Base-by-base conservation (phyloP, 352 stramenopile species). In the Blastocystis sp. region DNA sequence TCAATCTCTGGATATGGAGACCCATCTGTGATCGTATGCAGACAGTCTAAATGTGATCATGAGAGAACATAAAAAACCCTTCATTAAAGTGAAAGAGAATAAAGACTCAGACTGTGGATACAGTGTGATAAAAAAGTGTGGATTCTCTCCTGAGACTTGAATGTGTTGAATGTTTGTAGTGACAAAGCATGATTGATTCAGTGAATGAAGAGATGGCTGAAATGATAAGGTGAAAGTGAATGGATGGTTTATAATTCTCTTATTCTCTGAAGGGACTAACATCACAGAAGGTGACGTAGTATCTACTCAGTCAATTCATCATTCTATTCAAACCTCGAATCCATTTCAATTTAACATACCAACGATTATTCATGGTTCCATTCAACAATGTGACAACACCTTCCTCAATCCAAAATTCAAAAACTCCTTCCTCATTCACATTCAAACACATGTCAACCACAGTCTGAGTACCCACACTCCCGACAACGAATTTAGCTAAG, bases 121-220 rank as follows among this genome's bases (percentile, higher is more conserved):
- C 5, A 59, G 24, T 0, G 56, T 51, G 24, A 83, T 56, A 24
- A 83, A 57, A 42, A 51, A 83, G 49, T 66, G 39, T 9, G 71
- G 71, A 46, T 83, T 83, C 19, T 46, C 49, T 35, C 52, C 51
- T 1, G 46, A 24, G 71, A 83, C 58, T 27, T 83, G 2, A 11
- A 65, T 4, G 24, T 49, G 19, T 21, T 83, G 49, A 42, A 66
- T 83, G 29, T 83, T 83, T 12, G 6, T 37, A 6, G 58, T 51
- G 12, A 42, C n/a, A 27, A 83, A 83, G 49, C 71, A 83, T 21
- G 71, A 66, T 35, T 32, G 29, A 42, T 83, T 83, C 0, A 83
- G 52, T 21, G 24, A 16, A 5, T n/a, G 14, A 32, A 63, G 32
- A 9, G 46, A 35, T 21, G 37, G 56, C n/a, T 32, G n/a, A 32